phyloP scores from a whole-genome alignment of 129 eudicot genomes.

The Rutidosis leptorrhynchoides region DNA sequence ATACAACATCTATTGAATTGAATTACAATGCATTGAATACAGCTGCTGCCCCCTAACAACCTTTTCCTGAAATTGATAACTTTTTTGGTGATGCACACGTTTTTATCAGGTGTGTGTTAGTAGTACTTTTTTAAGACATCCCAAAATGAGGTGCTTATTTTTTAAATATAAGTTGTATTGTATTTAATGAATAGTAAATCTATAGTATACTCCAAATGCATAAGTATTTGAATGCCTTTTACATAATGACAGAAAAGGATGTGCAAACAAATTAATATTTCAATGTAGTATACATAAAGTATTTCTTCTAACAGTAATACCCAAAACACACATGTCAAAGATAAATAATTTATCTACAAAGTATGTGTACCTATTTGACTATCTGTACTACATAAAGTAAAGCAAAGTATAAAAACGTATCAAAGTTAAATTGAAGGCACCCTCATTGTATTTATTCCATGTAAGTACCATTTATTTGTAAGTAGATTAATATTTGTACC shows the following conservation, averaged over 20 bases:
- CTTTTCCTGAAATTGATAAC: not conserved
- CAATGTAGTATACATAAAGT: constrained; percentile 13
- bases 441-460: not conserved
- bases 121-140: not conserved
- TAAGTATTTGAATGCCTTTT: not conserved
- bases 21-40: not conserved
- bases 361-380: not conserved
- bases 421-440: not conserved
- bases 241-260: not conserved
- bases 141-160: not conserved
- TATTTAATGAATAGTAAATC: not conserved
- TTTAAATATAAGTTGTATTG: not conserved
- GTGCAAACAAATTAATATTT: not conserved
- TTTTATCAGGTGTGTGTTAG: not conserved
- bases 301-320: constrained; percentile 1
- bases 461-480: not conserved
- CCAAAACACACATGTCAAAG: constrained; percentile 10
- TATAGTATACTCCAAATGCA: not conserved
- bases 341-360: constrained; percentile 8
- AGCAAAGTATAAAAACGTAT: constrained; percentile 3
- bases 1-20: not conserved
- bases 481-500: not conserved
- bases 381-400: constrained; percentile 13
- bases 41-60: not conserved
- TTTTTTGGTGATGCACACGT: not conserved